Evolutionary conservation across 2,329 filamentous ascomycete species (phyloP).

Genomic region (Aspergillus sp.): DNA sequence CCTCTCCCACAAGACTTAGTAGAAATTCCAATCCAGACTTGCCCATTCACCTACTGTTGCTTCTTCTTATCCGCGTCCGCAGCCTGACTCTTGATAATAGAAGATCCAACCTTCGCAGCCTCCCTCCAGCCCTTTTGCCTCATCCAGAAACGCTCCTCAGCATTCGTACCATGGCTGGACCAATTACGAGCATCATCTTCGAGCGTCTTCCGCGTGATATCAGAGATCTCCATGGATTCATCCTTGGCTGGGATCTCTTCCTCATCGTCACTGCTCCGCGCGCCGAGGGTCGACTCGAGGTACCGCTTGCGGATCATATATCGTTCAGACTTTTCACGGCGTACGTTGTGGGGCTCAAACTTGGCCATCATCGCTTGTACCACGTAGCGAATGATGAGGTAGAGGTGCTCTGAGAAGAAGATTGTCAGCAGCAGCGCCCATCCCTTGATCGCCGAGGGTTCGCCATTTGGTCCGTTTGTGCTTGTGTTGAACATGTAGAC

Average conservation of each 20-base stretch:
- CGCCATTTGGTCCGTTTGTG: conserved; percentile 50
- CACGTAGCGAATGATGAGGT: conserved; percentile 74
- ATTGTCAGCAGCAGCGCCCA: conserved; percentile 84
- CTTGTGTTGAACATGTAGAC: conserved; percentile 85
- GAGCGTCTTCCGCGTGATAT: conserved; percentile 42
- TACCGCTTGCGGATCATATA: conserved; percentile 80
- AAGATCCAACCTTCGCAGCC: conserved; percentile 43
- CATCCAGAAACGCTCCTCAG: conserved; percentile 49
- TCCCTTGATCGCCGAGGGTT: conserved; percentile 66
- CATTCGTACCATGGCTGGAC: conserved; percentile 37
- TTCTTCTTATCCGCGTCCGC: conserved; percentile 37
- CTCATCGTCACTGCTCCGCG: conserved; percentile 29
- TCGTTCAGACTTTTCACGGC: conserved; percentile 81
- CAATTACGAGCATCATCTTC: conserved; percentile 49
- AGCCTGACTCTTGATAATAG: conserved; percentile 44
- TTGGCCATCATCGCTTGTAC: conserved; percentile 76
- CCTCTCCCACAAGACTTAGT: not conserved
- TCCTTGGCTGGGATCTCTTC: conserved; percentile 24
- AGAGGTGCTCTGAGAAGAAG: conserved; percentile 85
- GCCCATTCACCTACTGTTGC: conserved; percentile 30
- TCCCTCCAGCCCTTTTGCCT: conserved; percentile 51
- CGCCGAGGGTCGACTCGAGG: conserved; percentile 56
- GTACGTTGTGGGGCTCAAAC: conserved; percentile 81
- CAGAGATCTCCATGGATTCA: conserved; percentile 23
- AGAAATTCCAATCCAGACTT: not conserved